A percentile compares a stretch with the other conserved stretches of the same genome.
Evolutionary conservation across 169 alveolate species (phyloP).

Genomic region (Plasmodium inui): DNA sequence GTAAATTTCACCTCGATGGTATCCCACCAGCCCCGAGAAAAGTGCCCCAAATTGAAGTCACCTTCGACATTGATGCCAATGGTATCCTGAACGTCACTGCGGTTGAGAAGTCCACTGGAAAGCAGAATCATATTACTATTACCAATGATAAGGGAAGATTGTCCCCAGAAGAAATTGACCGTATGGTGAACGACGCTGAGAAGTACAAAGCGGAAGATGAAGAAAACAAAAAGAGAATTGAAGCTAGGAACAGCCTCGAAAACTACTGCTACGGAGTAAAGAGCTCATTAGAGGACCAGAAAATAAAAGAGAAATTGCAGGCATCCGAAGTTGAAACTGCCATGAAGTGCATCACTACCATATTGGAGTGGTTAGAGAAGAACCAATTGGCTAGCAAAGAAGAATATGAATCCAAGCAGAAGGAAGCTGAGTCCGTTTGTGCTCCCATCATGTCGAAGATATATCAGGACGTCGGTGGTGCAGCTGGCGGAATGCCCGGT

Average conservation of each 20-base stretch:
- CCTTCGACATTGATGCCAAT: slow-evolving; percentile 97
- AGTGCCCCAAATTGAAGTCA: slow-evolving; percentile 98
- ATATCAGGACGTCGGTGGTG: slow-evolving; percentile 95
- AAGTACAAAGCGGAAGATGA: slow-evolving; percentile 96
- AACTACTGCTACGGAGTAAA: slow-evolving; percentile 94
- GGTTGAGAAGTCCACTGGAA: slow-evolving; percentile 95
- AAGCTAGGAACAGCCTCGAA: slow-evolving; percentile 95
- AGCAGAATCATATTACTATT: slow-evolving; percentile 95
- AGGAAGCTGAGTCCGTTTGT: slow-evolving; percentile 96
- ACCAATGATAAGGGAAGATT: slow-evolving; percentile 97
- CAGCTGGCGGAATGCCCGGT: slow-evolving; percentile 93
- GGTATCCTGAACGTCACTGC: slow-evolving; percentile 97
- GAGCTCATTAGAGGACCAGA: slow-evolving; percentile 93
- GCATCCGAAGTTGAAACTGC: slow-evolving; percentile 91
- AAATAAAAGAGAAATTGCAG: slow-evolving; percentile 94
- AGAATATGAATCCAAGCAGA: slow-evolving; percentile 94
- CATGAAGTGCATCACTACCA: slow-evolving; percentile 90
- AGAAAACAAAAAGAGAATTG: slow-evolving; percentile 90
- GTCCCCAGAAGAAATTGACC: slow-evolving; percentile 94
- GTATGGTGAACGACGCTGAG: slow-evolving; percentile 97
- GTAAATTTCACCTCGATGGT: slow-evolving; percentile 97
- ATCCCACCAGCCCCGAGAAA: slow-evolving; percentile 99
- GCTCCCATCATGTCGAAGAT: slow-evolving; percentile 95
- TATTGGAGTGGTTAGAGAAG: slow-evolving; percentile 95
- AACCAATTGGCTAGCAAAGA: slow-evolving; percentile 95